Conservation (phyloP, 1,139 yeast species). For the Blastobotrys persicus region DNA sequence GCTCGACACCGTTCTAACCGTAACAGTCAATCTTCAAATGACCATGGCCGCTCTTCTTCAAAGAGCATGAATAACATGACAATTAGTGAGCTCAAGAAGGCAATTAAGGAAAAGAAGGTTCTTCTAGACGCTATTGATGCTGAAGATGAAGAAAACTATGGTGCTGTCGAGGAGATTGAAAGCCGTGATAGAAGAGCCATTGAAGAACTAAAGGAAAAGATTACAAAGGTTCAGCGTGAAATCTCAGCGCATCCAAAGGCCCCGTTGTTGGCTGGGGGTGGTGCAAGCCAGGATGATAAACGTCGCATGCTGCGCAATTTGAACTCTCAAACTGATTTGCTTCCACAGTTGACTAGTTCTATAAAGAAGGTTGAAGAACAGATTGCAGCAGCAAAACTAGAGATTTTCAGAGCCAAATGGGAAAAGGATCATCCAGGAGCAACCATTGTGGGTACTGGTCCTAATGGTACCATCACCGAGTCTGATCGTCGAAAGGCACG, state of each 20-base stretch:
- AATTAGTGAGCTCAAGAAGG: constrained; percentile 54
- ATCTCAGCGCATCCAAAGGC: constrained; percentile 39
- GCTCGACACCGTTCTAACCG: constrained; percentile 53
- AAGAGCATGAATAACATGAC: constrained; percentile 26
- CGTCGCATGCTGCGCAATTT: constrained; percentile 51
- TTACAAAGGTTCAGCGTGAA: constrained; percentile 53
- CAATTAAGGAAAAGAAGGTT: constrained; percentile 66
- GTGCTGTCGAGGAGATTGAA: constrained; percentile 44
- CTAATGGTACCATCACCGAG: constrained; percentile 80
- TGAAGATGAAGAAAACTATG: constrained; percentile 56
- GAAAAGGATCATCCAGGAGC: constrained; percentile 66
- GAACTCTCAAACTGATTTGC: constrained; percentile 57
- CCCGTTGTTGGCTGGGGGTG: constrained; percentile 31
- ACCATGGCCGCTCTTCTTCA: constrained; percentile 13
- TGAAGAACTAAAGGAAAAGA: constrained; percentile 60
- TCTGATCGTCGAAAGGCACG: constrained; percentile 74
- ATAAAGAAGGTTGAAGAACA: constrained; percentile 64
- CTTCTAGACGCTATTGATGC: constrained; percentile 70
- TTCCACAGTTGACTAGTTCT: constrained; percentile 64
- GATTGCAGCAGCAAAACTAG: constrained; percentile 66
- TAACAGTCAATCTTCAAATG: neutral
- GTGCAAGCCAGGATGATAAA: constrained; percentile 38
- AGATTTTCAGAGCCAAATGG: constrained; percentile 54
- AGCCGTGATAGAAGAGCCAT: constrained; percentile 54
- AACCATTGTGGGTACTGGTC: constrained; percentile 74